Evolutionary conservation across 768 basidiomycete genomes (phyloP).

Genomic region (Termitomyces sp.): DNA sequence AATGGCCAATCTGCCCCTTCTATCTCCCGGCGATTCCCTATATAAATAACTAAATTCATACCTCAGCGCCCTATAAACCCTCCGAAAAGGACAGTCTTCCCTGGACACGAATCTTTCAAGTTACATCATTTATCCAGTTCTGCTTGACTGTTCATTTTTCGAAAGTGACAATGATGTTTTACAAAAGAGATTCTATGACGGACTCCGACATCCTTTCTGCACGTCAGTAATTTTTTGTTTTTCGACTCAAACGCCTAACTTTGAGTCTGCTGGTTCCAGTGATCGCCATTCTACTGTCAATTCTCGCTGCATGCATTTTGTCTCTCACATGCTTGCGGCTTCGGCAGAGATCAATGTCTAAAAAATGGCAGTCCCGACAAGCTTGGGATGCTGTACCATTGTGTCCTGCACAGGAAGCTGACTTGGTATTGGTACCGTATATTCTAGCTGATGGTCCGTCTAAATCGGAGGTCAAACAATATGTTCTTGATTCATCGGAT

Average conservation of each 20-base stretch:
- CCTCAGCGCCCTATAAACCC: not conserved
- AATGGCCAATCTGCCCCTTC: too few relatives aligned
- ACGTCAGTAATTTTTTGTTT: not conserved
- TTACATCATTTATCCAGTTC: not conserved
- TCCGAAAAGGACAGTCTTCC: not conserved
- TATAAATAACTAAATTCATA: not conserved
- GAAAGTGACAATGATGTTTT: not conserved
- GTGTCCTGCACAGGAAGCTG: not conserved
- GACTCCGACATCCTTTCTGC: conserved; percentile 3
- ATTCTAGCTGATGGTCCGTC: not conserved
- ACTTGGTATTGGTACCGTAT: not conserved
- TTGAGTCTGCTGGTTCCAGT: not conserved
- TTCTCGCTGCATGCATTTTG: conserved; percentile 3
- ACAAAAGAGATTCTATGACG: not conserved
- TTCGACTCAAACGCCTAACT: not conserved
- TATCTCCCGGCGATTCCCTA: not conserved
- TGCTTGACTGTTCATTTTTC: not conserved
- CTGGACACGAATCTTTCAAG: not conserved
- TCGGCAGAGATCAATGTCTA: not conserved
- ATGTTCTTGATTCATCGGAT: not conserved
- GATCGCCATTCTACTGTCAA: conserved; percentile 8
- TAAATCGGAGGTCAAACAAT: not conserved
- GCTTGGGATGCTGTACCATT: conserved; percentile 3
- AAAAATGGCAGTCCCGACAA: conserved; percentile 3
- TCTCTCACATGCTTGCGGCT: conserved; percentile 7